Evolutionary conservation across 1,284 basidiomycete species (phyloP), one percentile per base, ranked within the genome.

Genomic region (Ustilago trichophora): DNA sequence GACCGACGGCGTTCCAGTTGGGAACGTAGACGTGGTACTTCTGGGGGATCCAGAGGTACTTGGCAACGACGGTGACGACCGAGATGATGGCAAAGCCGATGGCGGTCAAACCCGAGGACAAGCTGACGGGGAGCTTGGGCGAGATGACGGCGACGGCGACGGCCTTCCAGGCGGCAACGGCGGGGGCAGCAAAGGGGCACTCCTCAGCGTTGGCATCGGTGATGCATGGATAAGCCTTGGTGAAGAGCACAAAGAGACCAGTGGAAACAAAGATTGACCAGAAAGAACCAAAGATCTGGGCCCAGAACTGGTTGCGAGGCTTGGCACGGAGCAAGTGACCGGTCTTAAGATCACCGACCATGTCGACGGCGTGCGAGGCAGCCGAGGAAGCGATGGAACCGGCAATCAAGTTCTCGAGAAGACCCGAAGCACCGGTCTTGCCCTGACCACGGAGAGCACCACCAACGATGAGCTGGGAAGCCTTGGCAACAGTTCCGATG

Each of bases 291-390:
- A 65, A 88, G 32, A 68, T 27, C 59, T 76, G 73, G 10, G 87
- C 87, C 71, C 87, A 83, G 80, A 89, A 89, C 82, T 89, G 87
- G 76, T 86, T 86, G 58, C 83, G 84, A 18, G 89, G 89, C 71
- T 87, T 88, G 24, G 88, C 87, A 38, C 88, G 84, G 12, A 89
- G 84, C 52, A 90, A 84, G 80, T 89, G 88, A 54, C 87, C 87
- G 8, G 89, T 88, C 83, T 89, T 89, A 70, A 90, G 82, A 73
- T 90, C 89, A 56, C 88, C 86, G 58, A 87, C 87, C 88, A 90
- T 89, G 78, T 90, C 89, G 44, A 85, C 82, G 19, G 87, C 84
- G 77, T 88, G 87, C 21, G 84, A 85, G 19, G 88, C 87, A 41
- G 87, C 85, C 32, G 86, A 87, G 37, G 84, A 87, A 19, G 87